Conservation (phyloP, 2,329 filamentous ascomycete species). For the Exophiala bonariae region DNA sequence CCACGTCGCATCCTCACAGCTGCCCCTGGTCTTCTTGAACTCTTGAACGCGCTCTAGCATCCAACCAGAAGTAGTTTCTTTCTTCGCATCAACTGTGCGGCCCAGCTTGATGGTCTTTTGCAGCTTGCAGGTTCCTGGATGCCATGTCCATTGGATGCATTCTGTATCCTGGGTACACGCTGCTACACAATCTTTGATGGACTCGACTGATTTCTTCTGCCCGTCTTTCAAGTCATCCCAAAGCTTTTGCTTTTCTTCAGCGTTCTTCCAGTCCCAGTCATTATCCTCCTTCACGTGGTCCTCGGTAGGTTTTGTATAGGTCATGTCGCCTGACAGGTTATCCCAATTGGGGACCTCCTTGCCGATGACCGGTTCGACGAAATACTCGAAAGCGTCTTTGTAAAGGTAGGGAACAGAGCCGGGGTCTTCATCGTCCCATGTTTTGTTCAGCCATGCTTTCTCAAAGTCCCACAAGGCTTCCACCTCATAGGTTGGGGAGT, state of each 20-base stretch:
- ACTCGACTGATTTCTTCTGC: slow-evolving; percentile 14
- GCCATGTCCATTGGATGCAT: slow-evolving; percentile 21
- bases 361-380: slow-evolving; percentile 14
- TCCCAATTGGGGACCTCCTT: slow-evolving; percentile 21
- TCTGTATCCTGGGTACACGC: slow-evolving; percentile 18
- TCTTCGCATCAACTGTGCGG: slow-evolving; percentile 7
- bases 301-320: slow-evolving; percentile 14
- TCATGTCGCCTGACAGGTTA: slow-evolving; percentile 21
- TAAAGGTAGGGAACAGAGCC: slow-evolving; percentile 19
- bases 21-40: slow-evolving; percentile 12
- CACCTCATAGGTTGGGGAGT: slow-evolving; percentile 18
- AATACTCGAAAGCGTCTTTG: slow-evolving; percentile 20
- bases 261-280: slow-evolving; percentile 21
- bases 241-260: slow-evolving; percentile 18
- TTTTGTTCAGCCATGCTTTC: slow-evolving; percentile 22
- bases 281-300: slow-evolving; percentile 19
- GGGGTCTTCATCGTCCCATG: slow-evolving; percentile 14
- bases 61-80: slow-evolving; percentile 20
- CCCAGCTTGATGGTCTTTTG: slow-evolving; percentile 17
- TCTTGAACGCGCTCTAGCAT: slow-evolving; percentile 15
- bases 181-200: slow-evolving; percentile 12
- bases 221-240: slow-evolving; percentile 16
- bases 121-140: slow-evolving; percentile 21
- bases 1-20: slow-evolving; percentile 7
- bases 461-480: slow-evolving; percentile 25